These are phyloP conservation scores for Penicillium expansum DNA, from an alignment of 2,329 filamentous ascomycete species.

Conservation along the genomic window DNA sequence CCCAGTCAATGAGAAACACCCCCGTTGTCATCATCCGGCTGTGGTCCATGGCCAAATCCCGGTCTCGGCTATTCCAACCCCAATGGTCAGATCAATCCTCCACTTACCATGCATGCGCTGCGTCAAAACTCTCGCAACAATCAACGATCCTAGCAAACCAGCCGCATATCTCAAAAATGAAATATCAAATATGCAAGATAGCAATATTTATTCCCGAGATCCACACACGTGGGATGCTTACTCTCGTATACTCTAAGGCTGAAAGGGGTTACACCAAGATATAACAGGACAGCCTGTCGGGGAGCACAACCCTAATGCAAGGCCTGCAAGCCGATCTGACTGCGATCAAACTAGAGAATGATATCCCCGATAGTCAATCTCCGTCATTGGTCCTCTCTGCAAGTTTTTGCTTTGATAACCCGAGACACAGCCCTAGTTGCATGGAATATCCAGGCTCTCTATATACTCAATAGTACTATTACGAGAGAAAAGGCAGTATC, in stretches of 20 bases:
- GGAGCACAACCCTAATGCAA: constrained; percentile 1
- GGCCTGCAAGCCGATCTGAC: background rate
- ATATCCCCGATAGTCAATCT: background rate
- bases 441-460: background rate
- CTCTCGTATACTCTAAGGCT: constrained; percentile 1
- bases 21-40: background rate
- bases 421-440: constrained; percentile 1
- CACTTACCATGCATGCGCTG: background rate
- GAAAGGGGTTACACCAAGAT: background rate
- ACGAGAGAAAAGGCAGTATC: background rate
- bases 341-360: background rate
- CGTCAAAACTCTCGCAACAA: background rate
- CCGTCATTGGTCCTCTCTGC: background rate
- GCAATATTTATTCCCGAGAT: background rate
- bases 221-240: background rate
- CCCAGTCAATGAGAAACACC: background rate
- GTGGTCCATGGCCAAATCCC: background rate
- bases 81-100: background rate
- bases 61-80: background rate
- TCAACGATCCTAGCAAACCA: background rate
- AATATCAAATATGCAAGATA: background rate
- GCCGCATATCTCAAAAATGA: background rate
- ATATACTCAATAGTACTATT: background rate
- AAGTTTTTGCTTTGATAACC: background rate
- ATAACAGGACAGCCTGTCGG: background rate